Evolutionary conservation across 2,329 filamentous ascomycete species (phyloP), one percentile per base, ranked within the genome.

Genomic region (Sporothrix protearum): DNA sequence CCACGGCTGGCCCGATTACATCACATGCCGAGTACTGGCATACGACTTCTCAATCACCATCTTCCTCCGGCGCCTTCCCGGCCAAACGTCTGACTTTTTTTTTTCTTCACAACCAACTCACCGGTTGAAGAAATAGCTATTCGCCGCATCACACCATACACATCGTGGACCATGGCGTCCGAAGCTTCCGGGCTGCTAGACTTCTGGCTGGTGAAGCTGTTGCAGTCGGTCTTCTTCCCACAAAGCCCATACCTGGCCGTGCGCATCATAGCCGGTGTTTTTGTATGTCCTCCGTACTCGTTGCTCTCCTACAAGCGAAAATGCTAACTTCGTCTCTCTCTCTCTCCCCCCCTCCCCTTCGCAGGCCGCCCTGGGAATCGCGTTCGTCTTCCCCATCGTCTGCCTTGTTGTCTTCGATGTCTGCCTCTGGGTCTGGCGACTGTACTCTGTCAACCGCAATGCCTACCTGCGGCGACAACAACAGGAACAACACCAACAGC

Each of bases 351-450:
- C n/a, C n/a, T n/a, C n/a, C n/a, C 22, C 55, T n/a, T 10, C 8
- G 47, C 47, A 85, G 83, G 78, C 83, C 68, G 78, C 78, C 2
- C 78, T 86, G 28, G 83, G 84, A 47, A 77, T 86, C 0, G 77
- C 83, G 10, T 82, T 86, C 57, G 79, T 83, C 55, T 72, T 85
- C 0, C 86, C 86, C 1, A 77, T 86, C 39, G 71, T 82, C 39
- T 77, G 81, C n/a, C 77, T 87, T 39, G 80, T 88, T 71, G 73
- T 82, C 39, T 82, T 86, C 75, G 86, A 88, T 76, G 76, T 88
- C 66, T 77, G 79, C 33, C 80, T 88, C 39, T 88, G 86, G 85
- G 73, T 85, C 53, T 88, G 84, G 82, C 82, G 86, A 75, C 80
- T 83, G 10, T 76, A 76, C 71, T 77, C 76, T 49, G 73, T 79